These are phyloP conservation scores for Saururus chinensis DNA, from an alignment of 164 flowering plant species.

Conservation along the genomic window DNA sequence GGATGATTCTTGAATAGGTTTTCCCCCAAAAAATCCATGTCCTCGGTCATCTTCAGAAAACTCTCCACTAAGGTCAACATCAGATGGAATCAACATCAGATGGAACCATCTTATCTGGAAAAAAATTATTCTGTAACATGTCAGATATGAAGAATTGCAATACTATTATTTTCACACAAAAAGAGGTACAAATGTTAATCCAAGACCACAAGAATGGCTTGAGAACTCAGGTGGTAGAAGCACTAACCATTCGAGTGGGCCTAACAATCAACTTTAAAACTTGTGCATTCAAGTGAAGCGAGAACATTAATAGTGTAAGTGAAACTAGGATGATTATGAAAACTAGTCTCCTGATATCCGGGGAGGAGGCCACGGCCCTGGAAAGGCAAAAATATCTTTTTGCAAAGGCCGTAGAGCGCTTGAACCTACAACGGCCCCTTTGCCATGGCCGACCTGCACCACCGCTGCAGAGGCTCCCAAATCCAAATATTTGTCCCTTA, in stretches of 20 bases:
- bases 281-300: too few species aligned
- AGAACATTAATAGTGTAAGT: constrained; percentile 3
- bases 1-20: constrained; percentile 19
- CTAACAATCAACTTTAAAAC: too few species aligned
- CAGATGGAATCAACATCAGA: constrained; percentile 75
- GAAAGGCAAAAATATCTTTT: constrained; percentile 44
- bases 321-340: too few species aligned
- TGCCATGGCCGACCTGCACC: not conserved
- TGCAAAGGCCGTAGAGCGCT: constrained; percentile 57
- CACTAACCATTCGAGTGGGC: too few species aligned
- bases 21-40: constrained; percentile 64
- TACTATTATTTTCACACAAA: too few species aligned
- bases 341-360: constrained; percentile 37
- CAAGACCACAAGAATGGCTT: too few species aligned
- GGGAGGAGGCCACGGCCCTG: constrained; percentile 31
- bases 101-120: constrained; percentile 53
- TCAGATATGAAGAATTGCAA: not conserved
- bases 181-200: too few species aligned
- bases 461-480: not conserved
- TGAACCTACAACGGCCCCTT: constrained; percentile 35
- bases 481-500: not conserved
- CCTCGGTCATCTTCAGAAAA: constrained; percentile 73
- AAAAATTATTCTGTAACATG: constrained; percentile 5
- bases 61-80: constrained; percentile 81
- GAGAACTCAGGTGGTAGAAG: too few species aligned